phyloP scores from a whole-genome alignment of 805 yeast species.

The Hanseniaspora guilliermondii region DNA sequence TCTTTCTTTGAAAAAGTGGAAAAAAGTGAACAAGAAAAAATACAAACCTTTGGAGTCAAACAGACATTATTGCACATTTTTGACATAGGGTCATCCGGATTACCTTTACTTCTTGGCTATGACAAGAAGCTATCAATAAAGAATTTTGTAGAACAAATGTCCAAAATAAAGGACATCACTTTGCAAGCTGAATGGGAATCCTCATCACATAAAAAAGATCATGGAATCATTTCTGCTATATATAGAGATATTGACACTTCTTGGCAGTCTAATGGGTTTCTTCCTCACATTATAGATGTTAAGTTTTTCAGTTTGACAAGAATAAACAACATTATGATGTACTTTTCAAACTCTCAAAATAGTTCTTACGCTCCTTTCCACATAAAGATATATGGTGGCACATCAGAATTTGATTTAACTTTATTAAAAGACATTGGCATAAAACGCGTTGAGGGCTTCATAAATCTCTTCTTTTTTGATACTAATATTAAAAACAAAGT shows the following conservation, averaged over 20 bases:
- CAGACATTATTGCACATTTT: background rate
- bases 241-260: conserved; percentile 59
- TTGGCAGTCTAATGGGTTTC: conserved; percentile 94
- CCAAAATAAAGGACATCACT: conserved; percentile 54
- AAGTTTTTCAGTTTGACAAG: conserved; percentile 69
- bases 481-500: conserved; percentile 14
- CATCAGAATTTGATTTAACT: conserved; percentile 22
- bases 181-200: conserved; percentile 74
- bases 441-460: conserved; percentile 26
- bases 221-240: conserved; percentile 57
- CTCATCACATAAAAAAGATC: conserved; percentile 62
- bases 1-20: background rate
- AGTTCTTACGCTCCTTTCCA: conserved; percentile 79
- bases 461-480: conserved; percentile 11
- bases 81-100: background rate
- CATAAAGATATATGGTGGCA: conserved; percentile 26
- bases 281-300: conserved; percentile 71
- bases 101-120: conserved; percentile 2
- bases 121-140: background rate
- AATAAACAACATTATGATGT: conserved; percentile 56
- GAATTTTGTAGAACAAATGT: background rate
- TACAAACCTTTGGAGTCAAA: background rate
- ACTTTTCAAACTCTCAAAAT: conserved; percentile 57
- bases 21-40: background rate
- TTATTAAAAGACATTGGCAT: conserved; percentile 23